A percentile compares a stretch with the other conserved stretches of the same genome.
Evolutionary conservation across 2,329 filamentous ascomycete species (phyloP).

Genomic region (Fusarium nanum): DNA sequence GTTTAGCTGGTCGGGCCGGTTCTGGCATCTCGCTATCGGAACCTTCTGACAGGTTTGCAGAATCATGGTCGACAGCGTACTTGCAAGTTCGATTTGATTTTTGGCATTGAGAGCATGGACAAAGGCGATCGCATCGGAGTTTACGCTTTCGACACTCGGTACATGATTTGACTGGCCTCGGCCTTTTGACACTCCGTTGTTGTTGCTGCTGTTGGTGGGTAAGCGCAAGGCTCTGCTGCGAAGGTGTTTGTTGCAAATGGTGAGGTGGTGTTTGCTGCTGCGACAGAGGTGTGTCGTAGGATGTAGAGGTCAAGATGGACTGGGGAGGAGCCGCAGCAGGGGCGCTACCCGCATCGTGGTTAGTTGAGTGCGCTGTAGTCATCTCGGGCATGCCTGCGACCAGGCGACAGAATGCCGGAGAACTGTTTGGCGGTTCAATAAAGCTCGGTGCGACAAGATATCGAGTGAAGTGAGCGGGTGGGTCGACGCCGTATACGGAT

Average conservation of each 20-base stretch:
- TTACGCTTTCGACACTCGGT: conserved; percentile 69
- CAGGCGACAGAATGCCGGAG: conserved; percentile 11
- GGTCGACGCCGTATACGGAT: conserved; percentile 10
- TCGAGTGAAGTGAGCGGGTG: conserved; percentile 7
- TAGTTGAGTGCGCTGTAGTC: conserved; percentile 42
- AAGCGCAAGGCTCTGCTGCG: conserved; percentile 40
- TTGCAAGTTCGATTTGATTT: conserved; percentile 66
- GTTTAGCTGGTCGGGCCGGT: conserved; percentile 53
- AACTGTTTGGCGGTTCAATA: conserved; percentile 7
- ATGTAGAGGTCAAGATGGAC: conserved; percentile 33
- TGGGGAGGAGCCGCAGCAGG: conserved; percentile 31
- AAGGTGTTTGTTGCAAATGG: conserved; percentile 45
- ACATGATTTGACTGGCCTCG: conserved; percentile 67
- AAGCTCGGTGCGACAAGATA: conserved; percentile 9
- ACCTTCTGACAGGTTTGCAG: conserved; percentile 61
- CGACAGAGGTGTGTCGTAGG: conserved; percentile 43
- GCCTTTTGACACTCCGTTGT: conserved; percentile 63
- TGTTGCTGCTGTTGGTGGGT: conserved; percentile 48
- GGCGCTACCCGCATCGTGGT: conserved; percentile 40
- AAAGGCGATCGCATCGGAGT: conserved; percentile 66
- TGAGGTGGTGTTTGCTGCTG: conserved; percentile 46
- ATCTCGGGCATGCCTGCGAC: conserved; percentile 29
- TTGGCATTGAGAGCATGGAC: conserved; percentile 68
- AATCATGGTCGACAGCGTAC: conserved; percentile 63
- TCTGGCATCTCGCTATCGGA: conserved; percentile 57